A percentile compares a stretch with the other conserved stretches of the same genome.
Conservation (phyloP, 805 yeast species). For the Dipodascus geniculatus region DNA sequence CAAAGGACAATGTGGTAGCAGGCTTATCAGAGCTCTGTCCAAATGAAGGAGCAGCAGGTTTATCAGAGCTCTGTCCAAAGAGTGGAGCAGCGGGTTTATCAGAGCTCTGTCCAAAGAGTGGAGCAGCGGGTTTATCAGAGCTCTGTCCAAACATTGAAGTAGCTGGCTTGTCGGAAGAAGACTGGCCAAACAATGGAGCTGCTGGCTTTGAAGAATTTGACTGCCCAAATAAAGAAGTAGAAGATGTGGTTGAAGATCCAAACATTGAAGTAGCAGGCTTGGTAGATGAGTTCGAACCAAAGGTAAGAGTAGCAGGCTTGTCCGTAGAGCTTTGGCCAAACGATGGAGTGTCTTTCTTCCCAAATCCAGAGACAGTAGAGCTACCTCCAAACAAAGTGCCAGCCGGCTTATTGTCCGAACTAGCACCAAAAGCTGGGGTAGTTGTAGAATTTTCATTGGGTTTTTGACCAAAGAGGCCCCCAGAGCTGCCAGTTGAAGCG, state of each 20-base stretch:
- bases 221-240: neutral
- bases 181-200: neutral
- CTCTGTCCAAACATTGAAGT: neutral
- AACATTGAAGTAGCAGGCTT: slow-evolving; percentile 7
- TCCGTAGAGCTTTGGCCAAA: too few species aligned
- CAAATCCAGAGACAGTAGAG: neutral
- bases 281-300: slow-evolving; percentile 9
- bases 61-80: slow-evolving; percentile 13
- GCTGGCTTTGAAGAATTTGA: neutral
- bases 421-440: neutral
- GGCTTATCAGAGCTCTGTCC: slow-evolving; percentile 4
- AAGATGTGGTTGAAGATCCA: neutral
- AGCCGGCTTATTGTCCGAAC: slow-evolving; percentile 6
- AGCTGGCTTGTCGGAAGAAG: neutral
- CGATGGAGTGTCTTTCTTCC: neutral
- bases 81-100: slow-evolving; percentile 8
- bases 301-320: slow-evolving; percentile 12
- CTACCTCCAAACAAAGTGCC: slow-evolving; percentile 12
- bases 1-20: slow-evolving; percentile 12
- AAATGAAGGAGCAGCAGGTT: neutral
- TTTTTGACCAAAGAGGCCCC: slow-evolving; percentile 9
- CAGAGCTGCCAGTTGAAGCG: slow-evolving; percentile 49
- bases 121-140: too few species aligned
- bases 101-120: too few species aligned
- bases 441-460: slow-evolving; percentile 4